phyloP scores from a whole-genome alignment of 495 filamentous ascomycete genomes.

The Trichodelitschia bisporula region DNA sequence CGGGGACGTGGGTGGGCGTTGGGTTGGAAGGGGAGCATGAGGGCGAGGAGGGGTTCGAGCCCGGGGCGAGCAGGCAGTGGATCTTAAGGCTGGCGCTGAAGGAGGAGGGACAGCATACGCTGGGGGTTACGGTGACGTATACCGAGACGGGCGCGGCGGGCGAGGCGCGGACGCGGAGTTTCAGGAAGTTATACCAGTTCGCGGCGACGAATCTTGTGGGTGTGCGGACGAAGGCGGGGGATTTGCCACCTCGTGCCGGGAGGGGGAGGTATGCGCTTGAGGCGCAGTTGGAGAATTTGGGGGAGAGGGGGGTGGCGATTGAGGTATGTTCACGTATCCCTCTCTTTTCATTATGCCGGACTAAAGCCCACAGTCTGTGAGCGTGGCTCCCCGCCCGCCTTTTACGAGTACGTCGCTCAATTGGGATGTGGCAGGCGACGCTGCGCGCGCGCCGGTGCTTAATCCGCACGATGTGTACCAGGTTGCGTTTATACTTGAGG shows the following conservation, averaged over 20 bases:
- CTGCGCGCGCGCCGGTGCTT: conserved; percentile 32
- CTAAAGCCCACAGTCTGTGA: conserved; percentile 19
- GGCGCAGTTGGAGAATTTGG: conserved; percentile 85
- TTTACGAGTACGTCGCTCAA: conserved; percentile 32
- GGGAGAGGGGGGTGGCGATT: conserved; percentile 37
- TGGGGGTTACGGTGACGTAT: conserved; percentile 89
- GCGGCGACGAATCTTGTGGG: conserved; percentile 70
- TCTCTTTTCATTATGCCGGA: conserved; percentile 3
- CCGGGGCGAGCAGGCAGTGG: conserved; percentile 51
- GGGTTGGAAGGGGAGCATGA: conserved; percentile 26
- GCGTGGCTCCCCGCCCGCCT: conserved; percentile 26
- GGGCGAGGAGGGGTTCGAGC: conserved; percentile 12
- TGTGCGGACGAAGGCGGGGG: conserved; percentile 66
- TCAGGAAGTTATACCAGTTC: conserved; percentile 93
- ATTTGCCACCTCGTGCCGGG: conserved; percentile 18
- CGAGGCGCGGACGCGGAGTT: conserved; percentile 41
- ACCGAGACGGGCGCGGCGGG: conserved; percentile 31
- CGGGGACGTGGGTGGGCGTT: conserved; percentile 24
- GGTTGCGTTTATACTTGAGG: conserved; percentile 68
- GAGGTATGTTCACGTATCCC: conserved; percentile 21
- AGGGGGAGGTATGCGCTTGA: conserved; percentile 35
- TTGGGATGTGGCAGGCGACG: conserved; percentile 23
- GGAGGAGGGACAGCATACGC: conserved; percentile 79
- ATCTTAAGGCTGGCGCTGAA: conserved; percentile 72
- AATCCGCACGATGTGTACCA: conserved; percentile 75